Base-by-base conservation (phyloP, 2,329 filamentous ascomycete species). In the Paracamarosporium sp. region DNA sequence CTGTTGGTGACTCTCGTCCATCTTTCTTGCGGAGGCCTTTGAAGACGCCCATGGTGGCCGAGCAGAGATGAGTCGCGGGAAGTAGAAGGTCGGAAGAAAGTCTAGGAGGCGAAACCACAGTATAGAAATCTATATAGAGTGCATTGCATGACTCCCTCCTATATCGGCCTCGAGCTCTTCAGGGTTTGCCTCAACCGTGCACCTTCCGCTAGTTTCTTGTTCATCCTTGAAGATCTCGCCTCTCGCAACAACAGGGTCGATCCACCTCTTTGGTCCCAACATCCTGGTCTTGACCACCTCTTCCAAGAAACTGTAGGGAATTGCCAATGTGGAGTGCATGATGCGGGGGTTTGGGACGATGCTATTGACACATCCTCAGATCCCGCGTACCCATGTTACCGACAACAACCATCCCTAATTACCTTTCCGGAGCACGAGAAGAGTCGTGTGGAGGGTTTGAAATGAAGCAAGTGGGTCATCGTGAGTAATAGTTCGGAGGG, bases 401-500 rank as follows among this genome's bases (percentile, higher is more conserved):
- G 51, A 57, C 27, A 25, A 44, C 63, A 67, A 61, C 50, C 68
- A 63, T 63, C n/a, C 31, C 31, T 47, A 51, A 53, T 50, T 61
- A 61, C 64, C 53, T 63, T 53, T 60, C 53, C 50, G 55, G 28
- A 25, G 51, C 31, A 54, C 47, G 43, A 62, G 55, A 48, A 54
- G 53, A 40, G 51, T 53, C 43, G 40, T 40, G 52, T 53, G 52
- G 50, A 62, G 55, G 57, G 45, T 53, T 53, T 66, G 64, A 61
- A 45, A 62, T 64, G 61, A 64, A 54, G 44, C 31, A 38, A 53
- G 68, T 72, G 70, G 68, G 66, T 64, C 65, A 56, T 48, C 44
- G 62, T 71, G 65, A 64, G 61, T 70, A 69, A 72, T 70, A 66
- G 68, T 60, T 61, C 55, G 58, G 53, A 56, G 53, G 44, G 59